Evolutionary conservation across 73 alveolate species (phyloP).

Genomic region (Blepharisma stoltei): DNA sequence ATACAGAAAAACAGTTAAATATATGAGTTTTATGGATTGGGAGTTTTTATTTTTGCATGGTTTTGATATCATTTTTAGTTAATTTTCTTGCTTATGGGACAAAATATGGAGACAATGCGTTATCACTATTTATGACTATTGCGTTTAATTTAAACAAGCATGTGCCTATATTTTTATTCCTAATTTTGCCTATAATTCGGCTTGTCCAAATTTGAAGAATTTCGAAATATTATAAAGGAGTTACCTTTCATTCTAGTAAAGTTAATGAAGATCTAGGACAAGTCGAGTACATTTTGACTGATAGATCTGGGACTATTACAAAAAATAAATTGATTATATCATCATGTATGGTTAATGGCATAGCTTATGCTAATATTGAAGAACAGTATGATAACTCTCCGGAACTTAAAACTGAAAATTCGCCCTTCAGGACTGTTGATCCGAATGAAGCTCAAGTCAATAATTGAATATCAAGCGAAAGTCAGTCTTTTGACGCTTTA

Average conservation of each 20-base stretch:
- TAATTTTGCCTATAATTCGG: background rate
- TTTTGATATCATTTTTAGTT: background rate
- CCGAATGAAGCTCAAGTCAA: too few species aligned
- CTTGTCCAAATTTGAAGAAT: background rate
- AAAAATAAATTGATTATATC: background rate
- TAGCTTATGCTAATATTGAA: background rate
- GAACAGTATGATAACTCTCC: too few species aligned
- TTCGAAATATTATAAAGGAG: background rate
- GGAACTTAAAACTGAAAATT: too few species aligned
- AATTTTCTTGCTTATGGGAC: too few species aligned
- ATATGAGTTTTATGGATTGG: background rate
- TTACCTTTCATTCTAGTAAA: background rate
- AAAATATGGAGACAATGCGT: too few species aligned
- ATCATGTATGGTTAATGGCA: background rate
- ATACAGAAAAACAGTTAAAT: background rate
- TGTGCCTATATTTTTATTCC: background rate
- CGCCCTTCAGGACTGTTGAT: too few species aligned
- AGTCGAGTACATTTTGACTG: background rate
- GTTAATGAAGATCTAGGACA: conserved; percentile 13
- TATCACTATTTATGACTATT: too few species aligned
- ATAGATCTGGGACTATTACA: conserved; percentile 27
- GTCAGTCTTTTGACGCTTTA: too few species aligned
- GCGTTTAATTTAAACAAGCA: background rate
- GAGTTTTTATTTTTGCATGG: background rate
- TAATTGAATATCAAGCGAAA: too few species aligned